Evolutionary conservation across 441 rosid species (phyloP), one percentile per base, ranked within the genome.

Genomic region (Bocquillonia castaneifolia): DNA sequence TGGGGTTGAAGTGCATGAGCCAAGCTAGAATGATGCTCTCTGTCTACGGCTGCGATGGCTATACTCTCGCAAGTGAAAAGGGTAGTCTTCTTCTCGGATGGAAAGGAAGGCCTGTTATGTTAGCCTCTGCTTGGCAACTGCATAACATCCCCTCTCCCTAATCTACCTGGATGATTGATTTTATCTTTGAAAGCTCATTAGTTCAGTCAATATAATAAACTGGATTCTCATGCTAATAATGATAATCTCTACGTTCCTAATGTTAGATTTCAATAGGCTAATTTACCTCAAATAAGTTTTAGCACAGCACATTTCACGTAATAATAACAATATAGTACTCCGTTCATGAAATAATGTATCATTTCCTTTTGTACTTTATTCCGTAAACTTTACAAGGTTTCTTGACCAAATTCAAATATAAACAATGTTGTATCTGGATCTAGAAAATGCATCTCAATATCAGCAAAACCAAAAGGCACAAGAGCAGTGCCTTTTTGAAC

Each of bases 61-160:
- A 83, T 71, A 84, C 88, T 22, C 40, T 86, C 23, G 74, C 73
- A 22, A 73, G 65, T 34, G 91, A 86, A 61, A 88, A 83, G 59
- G 89, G 91, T 7, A 81, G 80, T 63, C 79, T 86, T 3, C 81
- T 81, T 7, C 89, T 84, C 20, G 89, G 94, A 7, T 86, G 94
- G 91, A 84, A 82, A 78, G 91, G 89, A n/a, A 66, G 94, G 75
- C 88, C 94, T 0, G 74, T 86, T 54, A 79, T 86, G 91, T 52
- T 84, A 54, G 89, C 88, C 22, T 88, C 94, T 37, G 87, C 91
- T 12, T 88, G 89, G 93, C 88, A 84, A 73, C 72, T 76, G 28
- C 76, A 80, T 58, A 72, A 70, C 62, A 32, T 25, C 13, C 68
- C 74, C 26, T 58, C 75, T 53, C 54, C 71, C 42, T 74, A 50